These are phyloP conservation scores for Hericium alpestre DNA, from an alignment of 768 basidiomycete genomes.

Conservation along the genomic window DNA sequence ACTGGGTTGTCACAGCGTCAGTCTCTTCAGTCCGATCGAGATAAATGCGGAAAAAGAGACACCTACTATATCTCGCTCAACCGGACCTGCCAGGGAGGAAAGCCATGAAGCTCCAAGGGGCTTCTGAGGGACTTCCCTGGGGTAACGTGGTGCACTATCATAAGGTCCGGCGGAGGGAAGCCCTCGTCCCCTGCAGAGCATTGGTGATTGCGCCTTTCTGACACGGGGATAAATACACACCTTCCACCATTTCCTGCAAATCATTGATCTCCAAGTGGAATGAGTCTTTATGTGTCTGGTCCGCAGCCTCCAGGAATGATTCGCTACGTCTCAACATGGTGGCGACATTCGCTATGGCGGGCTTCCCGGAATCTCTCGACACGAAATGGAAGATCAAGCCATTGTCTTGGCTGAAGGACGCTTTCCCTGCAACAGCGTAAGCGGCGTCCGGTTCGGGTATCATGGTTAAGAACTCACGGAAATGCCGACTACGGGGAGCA, in stretches of 20 bases:
- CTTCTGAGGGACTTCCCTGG: slow-evolving; percentile 24
- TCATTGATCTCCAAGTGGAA: slow-evolving; percentile 33
- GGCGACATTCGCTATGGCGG: slow-evolving; percentile 9
- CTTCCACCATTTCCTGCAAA: slow-evolving; percentile 47
- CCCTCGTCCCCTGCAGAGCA: slow-evolving; percentile 33
- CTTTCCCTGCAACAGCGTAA: not conserved
- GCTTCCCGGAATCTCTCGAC: slow-evolving; percentile 12
- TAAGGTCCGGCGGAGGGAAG: slow-evolving; percentile 61
- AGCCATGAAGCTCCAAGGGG: slow-evolving; percentile 61
- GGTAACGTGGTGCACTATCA: slow-evolving; percentile 58
- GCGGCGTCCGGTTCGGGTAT: not conserved
- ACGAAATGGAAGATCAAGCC: slow-evolving; percentile 8
- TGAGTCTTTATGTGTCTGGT: not conserved
- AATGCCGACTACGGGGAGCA: slow-evolving; percentile 12
- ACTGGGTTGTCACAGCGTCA: slow-evolving; percentile 7
- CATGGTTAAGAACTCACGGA: not conserved
- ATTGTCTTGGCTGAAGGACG: not conserved
- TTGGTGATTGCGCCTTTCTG: not conserved
- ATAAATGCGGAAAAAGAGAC: not conserved
- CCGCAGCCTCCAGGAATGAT: not conserved
- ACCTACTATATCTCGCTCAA: slow-evolving; percentile 73
- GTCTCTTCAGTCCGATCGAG: not conserved
- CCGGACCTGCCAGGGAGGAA: slow-evolving; percentile 80
- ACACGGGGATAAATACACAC: slow-evolving; percentile 22
- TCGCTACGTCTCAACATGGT: slow-evolving; percentile 7